phyloP scores from a whole-genome alignment of 2,329 filamentous ascomycete species.

The Trichoderma asperellum region DNA sequence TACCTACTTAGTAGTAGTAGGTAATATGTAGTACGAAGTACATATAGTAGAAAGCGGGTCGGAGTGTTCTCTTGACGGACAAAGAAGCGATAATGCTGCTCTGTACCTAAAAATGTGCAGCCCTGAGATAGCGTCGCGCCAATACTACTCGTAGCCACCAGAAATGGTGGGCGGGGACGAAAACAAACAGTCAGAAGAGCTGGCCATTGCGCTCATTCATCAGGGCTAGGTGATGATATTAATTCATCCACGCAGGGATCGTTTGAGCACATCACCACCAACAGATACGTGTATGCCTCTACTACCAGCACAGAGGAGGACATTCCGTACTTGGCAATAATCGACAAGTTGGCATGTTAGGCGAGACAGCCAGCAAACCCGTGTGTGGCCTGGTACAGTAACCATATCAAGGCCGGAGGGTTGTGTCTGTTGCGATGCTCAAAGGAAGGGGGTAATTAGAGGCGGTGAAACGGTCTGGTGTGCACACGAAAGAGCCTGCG shows the following conservation, averaged over 20 bases:
- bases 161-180: constrained; percentile 13
- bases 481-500: not conserved
- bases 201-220: constrained; percentile 2
- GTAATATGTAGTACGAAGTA: not conserved
- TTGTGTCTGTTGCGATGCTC: constrained; percentile 3
- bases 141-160: constrained; percentile 3
- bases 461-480: constrained; percentile 27
- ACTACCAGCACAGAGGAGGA: not conserved
- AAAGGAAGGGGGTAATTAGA: constrained; percentile 25
- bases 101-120: constrained; percentile 13
- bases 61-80: constrained; percentile 2
- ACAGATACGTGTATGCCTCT: not conserved
- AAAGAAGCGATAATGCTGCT: not conserved
- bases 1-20: not conserved
- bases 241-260: not conserved
- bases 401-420: not conserved
- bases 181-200: not conserved
- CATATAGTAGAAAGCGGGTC: constrained; percentile 4
- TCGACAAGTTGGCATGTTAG: constrained; percentile 15
- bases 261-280: not conserved
- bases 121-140: constrained; percentile 24
- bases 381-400: not conserved
- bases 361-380: constrained; percentile 1
- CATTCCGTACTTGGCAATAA: constrained; percentile 9
- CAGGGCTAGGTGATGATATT: constrained; percentile 14